Evolutionary conservation across 2,329 filamentous ascomycete genomes (phyloP).

Genomic region (Neodidymelliopsis sp.): DNA sequence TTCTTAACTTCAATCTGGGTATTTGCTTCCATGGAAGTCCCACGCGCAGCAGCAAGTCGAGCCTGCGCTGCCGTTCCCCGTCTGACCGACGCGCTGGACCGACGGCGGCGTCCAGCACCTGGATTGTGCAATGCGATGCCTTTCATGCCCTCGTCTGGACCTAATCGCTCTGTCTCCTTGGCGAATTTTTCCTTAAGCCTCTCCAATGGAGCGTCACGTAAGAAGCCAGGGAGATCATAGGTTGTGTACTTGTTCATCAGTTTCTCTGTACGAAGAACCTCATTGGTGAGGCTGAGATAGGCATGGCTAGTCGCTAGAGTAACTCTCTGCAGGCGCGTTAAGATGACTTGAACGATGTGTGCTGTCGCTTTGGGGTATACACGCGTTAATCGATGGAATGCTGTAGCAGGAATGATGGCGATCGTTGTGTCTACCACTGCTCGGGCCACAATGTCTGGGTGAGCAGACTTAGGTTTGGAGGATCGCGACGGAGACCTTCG

Average conservation of each 20-base stretch:
- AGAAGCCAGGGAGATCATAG: slow-evolving; percentile 88
- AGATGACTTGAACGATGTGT: slow-evolving; percentile 96
- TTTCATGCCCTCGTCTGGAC: slow-evolving; percentile 82
- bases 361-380: slow-evolving; percentile 96
- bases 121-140: slow-evolving; percentile 95
- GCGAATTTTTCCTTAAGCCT: slow-evolving; percentile 93
- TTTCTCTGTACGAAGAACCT: slow-evolving; percentile 91
- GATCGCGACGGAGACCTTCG: slow-evolving; percentile 39
- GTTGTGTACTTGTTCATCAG: slow-evolving; percentile 93
- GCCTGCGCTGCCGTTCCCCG: slow-evolving; percentile 82
- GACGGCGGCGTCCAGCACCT: slow-evolving; percentile 68
- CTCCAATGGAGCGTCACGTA: slow-evolving; percentile 82
- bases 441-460: slow-evolving; percentile 96
- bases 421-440: slow-evolving; percentile 97
- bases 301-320: slow-evolving; percentile 94
- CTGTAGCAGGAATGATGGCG: slow-evolving; percentile 95
- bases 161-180: slow-evolving; percentile 81
- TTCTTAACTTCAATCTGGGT: slow-evolving; percentile 32
- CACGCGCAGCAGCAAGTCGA: slow-evolving; percentile 59
- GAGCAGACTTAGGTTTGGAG: slow-evolving; percentile 73
- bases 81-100: slow-evolving; percentile 73
- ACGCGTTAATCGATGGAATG: slow-evolving; percentile 88
- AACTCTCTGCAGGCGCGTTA: slow-evolving; percentile 92
- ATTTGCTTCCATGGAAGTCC: slow-evolving; percentile 35
- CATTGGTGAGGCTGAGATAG: slow-evolving; percentile 89